Percentiles rank a stretch among this genome's conserved stretches.
phyloP scores from a whole-genome alignment of 2,329 filamentous ascomycete genomes.

The Dactylellina leptospora region DNA sequence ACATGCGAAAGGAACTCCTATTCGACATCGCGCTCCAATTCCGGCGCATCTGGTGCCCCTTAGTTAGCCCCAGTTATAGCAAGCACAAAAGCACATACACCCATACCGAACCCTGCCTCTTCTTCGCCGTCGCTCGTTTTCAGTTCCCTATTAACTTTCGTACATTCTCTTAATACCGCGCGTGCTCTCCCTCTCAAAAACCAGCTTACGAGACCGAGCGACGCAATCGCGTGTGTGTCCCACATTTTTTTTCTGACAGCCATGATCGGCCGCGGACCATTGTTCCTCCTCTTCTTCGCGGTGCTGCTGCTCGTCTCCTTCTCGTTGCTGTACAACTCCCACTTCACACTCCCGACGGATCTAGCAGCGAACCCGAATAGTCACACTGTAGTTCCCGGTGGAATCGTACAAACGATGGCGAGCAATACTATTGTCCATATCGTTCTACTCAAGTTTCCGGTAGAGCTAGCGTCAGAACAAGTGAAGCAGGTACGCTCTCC shows the following conservation, averaged over 20 bases:
- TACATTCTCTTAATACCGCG: neutral
- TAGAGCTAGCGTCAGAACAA: slow-evolving; percentile 7
- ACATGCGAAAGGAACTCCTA: slow-evolving; percentile 21
- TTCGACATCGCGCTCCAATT: slow-evolving; percentile 11
- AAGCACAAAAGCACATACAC: neutral
- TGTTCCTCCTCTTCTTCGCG: slow-evolving; percentile 52
- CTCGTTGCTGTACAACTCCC: slow-evolving; percentile 49
- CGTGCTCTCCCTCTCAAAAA: too few relatives aligned
- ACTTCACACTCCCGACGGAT: slow-evolving; percentile 6
- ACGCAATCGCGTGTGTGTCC: slow-evolving; percentile 23
- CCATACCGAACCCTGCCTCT: neutral
- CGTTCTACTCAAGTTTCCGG: slow-evolving; percentile 38
- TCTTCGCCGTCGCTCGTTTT: slow-evolving; percentile 20
- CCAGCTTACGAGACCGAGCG: too few relatives aligned
- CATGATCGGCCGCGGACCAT: slow-evolving; percentile 47
- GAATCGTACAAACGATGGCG: slow-evolving; percentile 15
- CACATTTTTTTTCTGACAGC: slow-evolving; percentile 7
- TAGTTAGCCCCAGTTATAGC: too few relatives aligned
- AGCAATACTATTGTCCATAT: slow-evolving; percentile 36
- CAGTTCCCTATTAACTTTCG: neutral
- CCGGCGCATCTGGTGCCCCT: too few relatives aligned
- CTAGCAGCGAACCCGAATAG: slow-evolving; percentile 3
- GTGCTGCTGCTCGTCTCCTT: slow-evolving; percentile 49
- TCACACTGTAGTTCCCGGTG: neutral
- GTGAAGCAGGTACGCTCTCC: slow-evolving; percentile 20